phyloP scores from a whole-genome alignment of 306 rosid species.

The Begonia fuchsioides region DNA sequence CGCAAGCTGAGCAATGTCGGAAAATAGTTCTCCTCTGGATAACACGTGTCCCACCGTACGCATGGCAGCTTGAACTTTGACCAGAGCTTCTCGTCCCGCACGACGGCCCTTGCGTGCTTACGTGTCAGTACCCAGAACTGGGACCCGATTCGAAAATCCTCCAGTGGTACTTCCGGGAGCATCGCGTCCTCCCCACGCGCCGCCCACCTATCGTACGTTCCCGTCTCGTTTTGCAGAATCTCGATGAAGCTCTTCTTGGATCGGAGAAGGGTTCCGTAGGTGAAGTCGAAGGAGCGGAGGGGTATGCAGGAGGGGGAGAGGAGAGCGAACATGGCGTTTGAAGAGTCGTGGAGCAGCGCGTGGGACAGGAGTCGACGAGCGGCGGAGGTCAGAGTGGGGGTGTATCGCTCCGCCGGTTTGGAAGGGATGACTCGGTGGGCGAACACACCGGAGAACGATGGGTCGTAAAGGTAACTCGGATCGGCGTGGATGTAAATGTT shows the following conservation, averaged over 20 bases:
- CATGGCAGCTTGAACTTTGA: constrained; percentile 45
- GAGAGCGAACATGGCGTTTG: constrained; percentile 44
- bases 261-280: constrained; percentile 20
- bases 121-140: constrained; percentile 67
- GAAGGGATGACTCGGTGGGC: constrained; percentile 34
- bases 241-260: constrained; percentile 52
- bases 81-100: constrained; percentile 31
- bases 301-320: constrained; percentile 54
- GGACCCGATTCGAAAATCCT: constrained; percentile 51
- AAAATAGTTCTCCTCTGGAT: constrained; percentile 62
- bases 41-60: constrained; percentile 30
- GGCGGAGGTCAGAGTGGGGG: constrained; percentile 39
- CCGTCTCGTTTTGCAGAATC: constrained; percentile 27
- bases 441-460: constrained; percentile 47
- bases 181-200: constrained; percentile 52
- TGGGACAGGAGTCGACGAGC: constrained; percentile 45
- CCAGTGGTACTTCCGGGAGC: constrained; percentile 45
- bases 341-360: constrained; percentile 38
- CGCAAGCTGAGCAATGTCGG: constrained; percentile 53
- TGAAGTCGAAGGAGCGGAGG: constrained; percentile 49
- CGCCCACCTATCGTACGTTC: constrained; percentile 34
- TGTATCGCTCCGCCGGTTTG: constrained; percentile 18
- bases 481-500: constrained; percentile 62
- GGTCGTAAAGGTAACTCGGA: constrained; percentile 24
- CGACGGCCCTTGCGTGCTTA: constrained; percentile 46